Evolutionary conservation across 2,329 filamentous ascomycete species (phyloP).

Genomic region (Acephala macrosclerotiorum): DNA sequence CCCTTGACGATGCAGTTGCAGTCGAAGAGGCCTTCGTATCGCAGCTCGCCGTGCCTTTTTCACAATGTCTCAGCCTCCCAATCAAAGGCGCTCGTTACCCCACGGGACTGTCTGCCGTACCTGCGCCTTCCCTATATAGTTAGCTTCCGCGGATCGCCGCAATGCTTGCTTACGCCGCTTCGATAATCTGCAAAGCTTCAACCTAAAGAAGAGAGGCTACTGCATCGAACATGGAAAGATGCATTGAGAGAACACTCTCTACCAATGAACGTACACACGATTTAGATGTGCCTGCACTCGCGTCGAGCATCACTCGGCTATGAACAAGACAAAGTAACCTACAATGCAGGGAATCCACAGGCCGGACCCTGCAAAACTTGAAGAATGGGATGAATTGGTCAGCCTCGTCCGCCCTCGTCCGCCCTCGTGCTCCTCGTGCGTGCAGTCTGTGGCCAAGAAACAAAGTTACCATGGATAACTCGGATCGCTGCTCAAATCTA

Average conservation of each 20-base stretch:
- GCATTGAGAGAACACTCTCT: slow-evolving; percentile 11
- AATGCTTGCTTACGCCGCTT: slow-evolving; percentile 20
- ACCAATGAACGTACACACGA: slow-evolving; percentile 30
- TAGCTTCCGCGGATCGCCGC: slow-evolving; percentile 12
- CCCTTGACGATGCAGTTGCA: neutral
- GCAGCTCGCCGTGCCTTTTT: neutral
- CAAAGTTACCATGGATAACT: slow-evolving; percentile 26
- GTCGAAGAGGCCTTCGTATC: neutral
- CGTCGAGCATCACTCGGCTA: neutral
- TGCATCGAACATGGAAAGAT: slow-evolving; percentile 9
- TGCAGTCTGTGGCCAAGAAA: slow-evolving; percentile 33
- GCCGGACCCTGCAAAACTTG: slow-evolving; percentile 5
- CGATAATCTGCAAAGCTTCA: neutral
- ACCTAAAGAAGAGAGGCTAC: neutral
- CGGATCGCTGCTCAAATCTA: slow-evolving; percentile 4
- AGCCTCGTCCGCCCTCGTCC: neutral
- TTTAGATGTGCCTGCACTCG: slow-evolving; percentile 10
- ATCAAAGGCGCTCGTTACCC: slow-evolving; percentile 16
- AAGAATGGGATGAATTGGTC: slow-evolving; percentile 17
- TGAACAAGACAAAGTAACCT: neutral
- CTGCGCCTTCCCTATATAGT: slow-evolving; percentile 23
- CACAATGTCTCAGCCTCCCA: slow-evolving; percentile 15
- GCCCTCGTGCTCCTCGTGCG: slow-evolving; percentile 29
- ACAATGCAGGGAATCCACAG: neutral
- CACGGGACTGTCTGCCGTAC: slow-evolving; percentile 16